Evolutionary conservation across 106 monocot genomes (phyloP), one percentile per base, ranked within the genome.

Genomic region (Dactylorhiza incarnata): DNA sequence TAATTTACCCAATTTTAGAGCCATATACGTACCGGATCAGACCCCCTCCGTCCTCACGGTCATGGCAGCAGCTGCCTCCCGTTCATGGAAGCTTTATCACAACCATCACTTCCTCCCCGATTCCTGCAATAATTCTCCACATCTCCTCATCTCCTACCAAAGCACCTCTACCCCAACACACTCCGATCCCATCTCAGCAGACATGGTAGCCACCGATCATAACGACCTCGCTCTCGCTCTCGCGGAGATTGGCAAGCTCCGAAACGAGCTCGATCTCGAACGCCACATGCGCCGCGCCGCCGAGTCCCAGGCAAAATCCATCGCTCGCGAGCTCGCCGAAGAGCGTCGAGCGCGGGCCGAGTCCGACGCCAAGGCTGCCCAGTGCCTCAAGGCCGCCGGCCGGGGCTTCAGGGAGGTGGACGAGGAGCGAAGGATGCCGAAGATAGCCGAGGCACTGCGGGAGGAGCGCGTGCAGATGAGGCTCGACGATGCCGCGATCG

Each of bases 381-480:
- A 74, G 16, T 48, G 24, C 29, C 66, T 49, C 23, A 75, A 50
- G 53, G 78, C 78, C 47, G 78, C 72, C 49, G 56, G 74, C 25
- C 56, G 23, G 24, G 72, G 58, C n/a, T 2, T 17, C 48, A 20
- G 15, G 55, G 83, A 86, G 46, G 66, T 74, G 45, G 86, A 86
- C 16, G 86, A 89, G 67, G 89, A 89, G 53, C 53, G 79, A 26
- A 48, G 79, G 71, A 81, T 81, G 83, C 65, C 79, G 23, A 53
- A 78, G 59, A 45, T 81, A n/a, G 85, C 83, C 2, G 79, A 80
- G 61, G 67, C 83, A 26, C 78, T 81, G 76, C 48, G 83, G 55
- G 83, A 83, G 75, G 83, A 88, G 70, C 59, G 88, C 16, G 81
- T 82, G 0, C 83, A 83, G 79, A 85, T 87, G 81, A 90, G 84